phyloP scores from a whole-genome alignment of 441 rosid genomes.

The Dalechampia spathulata region DNA sequence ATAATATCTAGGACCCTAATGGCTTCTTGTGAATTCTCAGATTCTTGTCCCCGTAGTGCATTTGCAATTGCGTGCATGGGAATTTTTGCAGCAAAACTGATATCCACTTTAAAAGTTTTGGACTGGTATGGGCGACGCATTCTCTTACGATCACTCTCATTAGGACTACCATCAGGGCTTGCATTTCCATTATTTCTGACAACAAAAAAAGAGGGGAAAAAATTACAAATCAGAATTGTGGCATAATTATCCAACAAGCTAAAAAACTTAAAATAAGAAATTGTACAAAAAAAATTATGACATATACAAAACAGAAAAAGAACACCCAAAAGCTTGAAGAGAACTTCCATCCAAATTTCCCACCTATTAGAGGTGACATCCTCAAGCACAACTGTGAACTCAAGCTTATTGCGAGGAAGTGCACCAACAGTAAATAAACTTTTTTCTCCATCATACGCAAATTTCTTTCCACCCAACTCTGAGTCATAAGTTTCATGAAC shows the following conservation, averaged over 20 bases:
- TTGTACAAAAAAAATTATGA: background rate
- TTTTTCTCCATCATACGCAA: conserved; percentile 63
- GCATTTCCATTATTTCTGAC: conserved; percentile 40
- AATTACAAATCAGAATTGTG: background rate
- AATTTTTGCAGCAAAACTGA: conserved; percentile 50
- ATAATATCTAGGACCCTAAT: conserved; percentile 51
- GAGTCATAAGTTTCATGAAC: conserved; percentile 45
- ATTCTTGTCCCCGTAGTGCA: conserved; percentile 52
- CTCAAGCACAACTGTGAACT: conserved; percentile 50
- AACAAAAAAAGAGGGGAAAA: background rate
- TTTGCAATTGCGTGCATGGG: conserved; percentile 57
- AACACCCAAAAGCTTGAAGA: background rate
- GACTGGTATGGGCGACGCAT: conserved; percentile 37
- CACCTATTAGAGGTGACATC: conserved; percentile 39
- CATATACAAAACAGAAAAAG: background rate
- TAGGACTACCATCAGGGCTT: conserved; percentile 42
- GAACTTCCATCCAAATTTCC: background rate
- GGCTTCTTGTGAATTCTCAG: conserved; percentile 59
- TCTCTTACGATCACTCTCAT: conserved; percentile 38
- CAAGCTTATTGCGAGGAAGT: conserved; percentile 46
- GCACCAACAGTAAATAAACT: conserved; percentile 51
- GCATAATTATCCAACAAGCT: background rate
- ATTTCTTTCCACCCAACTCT: conserved; percentile 43
- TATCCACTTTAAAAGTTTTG: conserved; percentile 42
- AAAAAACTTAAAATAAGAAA: background rate